Base-by-base conservation (phyloP, 371 early-diverging fungal species). In the Encephalitozoon romaleae region DNA sequence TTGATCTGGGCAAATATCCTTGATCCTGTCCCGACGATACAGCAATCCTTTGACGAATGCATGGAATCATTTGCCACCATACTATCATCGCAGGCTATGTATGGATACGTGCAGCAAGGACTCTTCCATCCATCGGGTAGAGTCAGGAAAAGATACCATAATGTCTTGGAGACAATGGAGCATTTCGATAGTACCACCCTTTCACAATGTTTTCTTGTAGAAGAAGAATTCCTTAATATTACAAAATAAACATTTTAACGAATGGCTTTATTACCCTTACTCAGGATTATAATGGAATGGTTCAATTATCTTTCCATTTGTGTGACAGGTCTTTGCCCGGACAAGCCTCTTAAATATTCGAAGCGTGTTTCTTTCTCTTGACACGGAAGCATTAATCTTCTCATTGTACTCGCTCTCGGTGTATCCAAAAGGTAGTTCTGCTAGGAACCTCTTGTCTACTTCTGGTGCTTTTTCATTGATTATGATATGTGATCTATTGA, bases 1-100 rank as follows among this genome's bases (percentile, higher is more conserved):
- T 89, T 88, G 76, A 90, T 95, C 30, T 94, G 93, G 94, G 95
- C 94, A 52, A 96, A 96, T 82, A 91, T 96, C 70, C 94, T 96
- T 81, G 97, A 96, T 79, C 28, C n/a, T 15, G 30, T 51, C 32
- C 38, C 30, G 15, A 26, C 28, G 53, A 63, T 72, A 11, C 63
- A 26, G 9, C 54, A 94, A 94, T 55, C 95, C 94, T 84, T 92
- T 95, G 3, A 94, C 94, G 80, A 92, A 90, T 77, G 93, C 26
- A 89, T 96, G 47, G 53, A 64, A 26, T 21, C 41, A 2, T 38
- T 73, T 41, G 28, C 42, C 12, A 89, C 94, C 9, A 90, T 93
- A 0, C 78, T 96, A 15, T 95, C 95, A 0, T 91, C 94, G 2
- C 87, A 88, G 2, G 87, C 88, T 5, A 87, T 95, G 30, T 78